Evolutionary conservation across 1,284 basidiomycete species (phyloP), one percentile per base, ranked within the genome.

Genomic region (Apiotrichum veenhuisii): DNA sequence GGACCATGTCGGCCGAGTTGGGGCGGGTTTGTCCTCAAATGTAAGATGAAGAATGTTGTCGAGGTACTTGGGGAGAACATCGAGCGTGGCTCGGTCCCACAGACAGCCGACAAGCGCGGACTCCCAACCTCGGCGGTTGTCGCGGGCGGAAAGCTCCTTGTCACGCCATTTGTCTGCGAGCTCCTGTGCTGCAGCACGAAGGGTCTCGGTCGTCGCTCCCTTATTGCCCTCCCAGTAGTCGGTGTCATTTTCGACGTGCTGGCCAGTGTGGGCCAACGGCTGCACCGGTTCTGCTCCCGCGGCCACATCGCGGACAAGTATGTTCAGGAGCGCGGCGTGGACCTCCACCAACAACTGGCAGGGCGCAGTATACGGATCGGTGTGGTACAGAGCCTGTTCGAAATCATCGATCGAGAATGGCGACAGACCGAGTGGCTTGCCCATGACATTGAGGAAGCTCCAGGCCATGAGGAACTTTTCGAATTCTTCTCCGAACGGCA

Each of bases 331-430:
- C 0, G 85, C 84, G 0, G 89, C 87, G 74, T 98, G 94, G 37
- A 96, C 82, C 75, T 98, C 96, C 52, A 84, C 85, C 40, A 98
- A 82, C 42, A 98, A 80, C 34, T 82, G 71, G 66, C 91, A 93
- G 1, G 86, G 82, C 1, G 63, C 55, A 3, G 86, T 82, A 34
- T 91, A 89, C 37, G 79, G 68, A 50, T 83, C 79, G 17, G 82
- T 80, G 73, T 98, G 95, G 50, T 87, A 85, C 27, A 98, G 79
- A 0, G 92, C 87, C 59, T 86, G 83, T 70, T 95, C 92, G 70
- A 89, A 91, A 67, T 98, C 96, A 73, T 98, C 96, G 66, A 98
- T 80, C 0, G 91, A 88, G 73, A 98, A 91, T 12, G 87, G 80
- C n/a, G 94, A 95, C 12, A 98, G 78, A 61, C 87, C 85, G 17